These are phyloP conservation scores for Teratosphaeria epicoccoides DNA, from an alignment of 2,329 filamentous ascomycete species.

Conservation along the genomic window DNA sequence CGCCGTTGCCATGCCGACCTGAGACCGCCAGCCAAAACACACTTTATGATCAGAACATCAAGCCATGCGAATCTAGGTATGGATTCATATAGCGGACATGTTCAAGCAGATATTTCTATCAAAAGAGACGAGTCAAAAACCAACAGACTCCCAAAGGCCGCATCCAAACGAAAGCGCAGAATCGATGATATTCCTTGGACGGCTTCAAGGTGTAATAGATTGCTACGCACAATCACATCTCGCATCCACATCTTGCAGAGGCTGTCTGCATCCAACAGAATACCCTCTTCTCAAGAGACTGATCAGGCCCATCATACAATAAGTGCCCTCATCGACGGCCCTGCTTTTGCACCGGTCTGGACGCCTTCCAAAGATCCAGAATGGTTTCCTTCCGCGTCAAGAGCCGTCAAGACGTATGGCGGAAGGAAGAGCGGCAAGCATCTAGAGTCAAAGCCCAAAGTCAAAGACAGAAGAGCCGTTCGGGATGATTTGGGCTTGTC, in stretches of 20 bases:
- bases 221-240: slow-evolving; percentile 32
- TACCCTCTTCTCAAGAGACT: background rate
- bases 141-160: background rate
- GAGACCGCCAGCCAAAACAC: too few species aligned
- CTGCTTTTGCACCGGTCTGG: background rate
- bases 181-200: slow-evolving; percentile 28
- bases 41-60: too few species aligned
- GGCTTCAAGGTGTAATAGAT: slow-evolving; percentile 32
- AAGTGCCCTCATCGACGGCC: background rate
- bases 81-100: background rate
- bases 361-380: slow-evolving; percentile 8
- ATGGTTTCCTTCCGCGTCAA: slow-evolving; percentile 8
- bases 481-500: slow-evolving; percentile 4
- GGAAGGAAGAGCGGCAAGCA: background rate
- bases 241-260: slow-evolving; percentile 31
- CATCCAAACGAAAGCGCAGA: slow-evolving; percentile 6
- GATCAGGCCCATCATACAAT: background rate
- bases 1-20: too few species aligned
- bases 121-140: background rate
- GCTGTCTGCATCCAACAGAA: slow-evolving; percentile 1
- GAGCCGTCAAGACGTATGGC: slow-evolving; percentile 2
- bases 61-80: background rate
- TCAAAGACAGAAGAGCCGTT: background rate
- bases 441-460: background rate
- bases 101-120: background rate